Percentiles rank a stretch among this genome's conserved stretches.
phyloP scores from a whole-genome alignment of 306 rosid genomes.

The Delonix regia region DNA sequence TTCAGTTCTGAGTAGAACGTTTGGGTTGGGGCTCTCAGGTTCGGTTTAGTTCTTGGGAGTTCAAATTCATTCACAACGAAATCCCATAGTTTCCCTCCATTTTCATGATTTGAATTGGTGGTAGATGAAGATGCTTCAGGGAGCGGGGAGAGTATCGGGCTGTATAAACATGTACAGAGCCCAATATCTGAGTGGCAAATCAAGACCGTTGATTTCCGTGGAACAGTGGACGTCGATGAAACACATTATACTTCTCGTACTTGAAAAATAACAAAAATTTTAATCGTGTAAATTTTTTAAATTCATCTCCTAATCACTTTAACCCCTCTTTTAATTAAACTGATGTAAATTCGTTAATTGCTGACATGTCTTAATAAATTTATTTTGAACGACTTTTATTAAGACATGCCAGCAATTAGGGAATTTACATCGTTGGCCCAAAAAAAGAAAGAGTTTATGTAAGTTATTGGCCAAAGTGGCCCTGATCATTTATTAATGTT shows the following conservation, averaged over 20 bases:
- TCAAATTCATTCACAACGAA: constrained; percentile 14
- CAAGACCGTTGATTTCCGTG: neutral
- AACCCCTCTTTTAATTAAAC: no score
- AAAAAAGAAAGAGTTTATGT: no score
- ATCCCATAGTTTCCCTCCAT: constrained; percentile 67
- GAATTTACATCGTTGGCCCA: no score
- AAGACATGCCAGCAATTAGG: no score
- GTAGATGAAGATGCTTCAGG: neutral
- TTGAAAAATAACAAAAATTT: no score
- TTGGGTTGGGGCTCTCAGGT: neutral
- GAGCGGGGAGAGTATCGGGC: neutral
- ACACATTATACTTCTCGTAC: neutral
- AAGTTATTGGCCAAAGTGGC: no score
- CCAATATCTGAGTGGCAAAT: neutral
- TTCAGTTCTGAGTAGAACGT: neutral
- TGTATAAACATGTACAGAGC: neutral
- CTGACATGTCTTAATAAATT: no score
- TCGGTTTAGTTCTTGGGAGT: neutral
- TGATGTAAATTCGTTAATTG: no score
- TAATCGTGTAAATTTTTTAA: no score
- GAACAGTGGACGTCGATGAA: neutral
- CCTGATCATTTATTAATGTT: no score
- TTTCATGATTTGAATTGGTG: constrained; percentile 41
- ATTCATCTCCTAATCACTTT: no score
- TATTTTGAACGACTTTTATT: no score